Base-by-base conservation (phyloP, 768 basidiomycete genomes). In the Pleurotus platypus region DNA sequence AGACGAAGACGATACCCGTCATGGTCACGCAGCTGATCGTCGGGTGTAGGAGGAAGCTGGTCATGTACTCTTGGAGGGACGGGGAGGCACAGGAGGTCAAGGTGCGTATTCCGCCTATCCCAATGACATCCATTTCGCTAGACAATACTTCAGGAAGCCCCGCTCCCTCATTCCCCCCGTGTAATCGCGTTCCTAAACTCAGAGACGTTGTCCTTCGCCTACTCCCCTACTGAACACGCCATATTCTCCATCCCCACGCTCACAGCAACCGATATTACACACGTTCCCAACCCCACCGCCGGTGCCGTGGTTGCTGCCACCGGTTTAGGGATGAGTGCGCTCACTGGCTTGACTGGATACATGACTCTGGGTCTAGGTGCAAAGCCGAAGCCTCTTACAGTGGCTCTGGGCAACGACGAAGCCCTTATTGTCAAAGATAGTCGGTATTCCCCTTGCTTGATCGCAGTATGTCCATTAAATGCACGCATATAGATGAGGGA, bases 151-250 rank as follows among this genome's bases (percentile, higher is more conserved):
- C 58, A 95, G 90, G 96, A 98, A 80, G 74, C 85, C 2, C 64
- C 77, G 0, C 76, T 98, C 3, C 90, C 95, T 11, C 96, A 98
- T 67, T 94, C 94, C 7, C 87, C 97, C n/a, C 83, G 97, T 40
- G 78, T 81, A 0, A 86, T 97, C 49, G 76, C 86, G 2, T 95
- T 98, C 67, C 70, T 92, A 49, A 75, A 84, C 58, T 64, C 80
- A 4, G 77, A 84, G 22, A 76, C 75, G 1, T 76, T 82, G 7
- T 88, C 89, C 61, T 84, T 94, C 60, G 91, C 89, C 0, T 94
- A 94, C 68, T 83, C 90, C n/a, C 78, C 83, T 0, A 83, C 88
- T 0, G 89, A 90, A 61, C 84, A 88, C 67, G 89, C 86, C 0
- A 70, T 94, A 5, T 89, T 92, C 61, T 84, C 83, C 2, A 70